These are phyloP conservation scores for Phytophthora constricta DNA, from an alignment of 352 stramenopile species.

Conservation along the genomic window DNA sequence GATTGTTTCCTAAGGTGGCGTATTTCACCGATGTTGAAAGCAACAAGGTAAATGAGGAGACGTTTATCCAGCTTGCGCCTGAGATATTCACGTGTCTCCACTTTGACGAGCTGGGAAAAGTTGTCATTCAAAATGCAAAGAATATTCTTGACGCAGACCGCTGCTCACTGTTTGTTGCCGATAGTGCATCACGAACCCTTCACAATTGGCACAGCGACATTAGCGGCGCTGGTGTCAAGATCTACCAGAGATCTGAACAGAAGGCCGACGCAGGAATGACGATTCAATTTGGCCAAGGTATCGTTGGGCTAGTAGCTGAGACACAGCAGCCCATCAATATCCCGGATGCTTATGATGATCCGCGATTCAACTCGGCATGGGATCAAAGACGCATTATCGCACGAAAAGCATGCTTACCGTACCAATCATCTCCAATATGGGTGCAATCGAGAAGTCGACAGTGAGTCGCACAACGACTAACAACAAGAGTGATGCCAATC, in stretches of 20 bases:
- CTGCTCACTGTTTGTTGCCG: slow-evolving; percentile 77
- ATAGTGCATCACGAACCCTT: slow-evolving; percentile 55
- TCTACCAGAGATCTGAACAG: slow-evolving; percentile 39
- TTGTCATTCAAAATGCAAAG: slow-evolving; percentile 83
- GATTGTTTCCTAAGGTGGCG: slow-evolving; percentile 69
- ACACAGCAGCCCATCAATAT: slow-evolving; percentile 72
- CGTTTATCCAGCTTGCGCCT: slow-evolving; percentile 68
- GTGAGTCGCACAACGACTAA: background rate
- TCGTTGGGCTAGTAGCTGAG: slow-evolving; percentile 78
- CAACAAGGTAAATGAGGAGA: slow-evolving; percentile 86
- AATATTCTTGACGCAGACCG: slow-evolving; percentile 75
- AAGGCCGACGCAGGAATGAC: slow-evolving; percentile 55
- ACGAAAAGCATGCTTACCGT: slow-evolving; percentile 84
- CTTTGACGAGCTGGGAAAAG: slow-evolving; percentile 80
- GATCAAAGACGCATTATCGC: slow-evolving; percentile 83
- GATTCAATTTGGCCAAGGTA: slow-evolving; percentile 75
- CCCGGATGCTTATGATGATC: slow-evolving; percentile 74
- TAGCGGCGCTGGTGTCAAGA: slow-evolving; percentile 59
- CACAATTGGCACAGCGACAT: slow-evolving; percentile 84
- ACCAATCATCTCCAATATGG: slow-evolving; percentile 65
- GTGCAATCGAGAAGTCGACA: slow-evolving; percentile 17
- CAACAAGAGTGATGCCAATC: background rate
- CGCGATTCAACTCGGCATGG: slow-evolving; percentile 81
- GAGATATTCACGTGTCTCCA: slow-evolving; percentile 84
- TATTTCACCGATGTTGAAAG: slow-evolving; percentile 85